Conservation (phyloP, 1,139 yeast genomes). For the Lodderomyces beijingensis region DNA sequence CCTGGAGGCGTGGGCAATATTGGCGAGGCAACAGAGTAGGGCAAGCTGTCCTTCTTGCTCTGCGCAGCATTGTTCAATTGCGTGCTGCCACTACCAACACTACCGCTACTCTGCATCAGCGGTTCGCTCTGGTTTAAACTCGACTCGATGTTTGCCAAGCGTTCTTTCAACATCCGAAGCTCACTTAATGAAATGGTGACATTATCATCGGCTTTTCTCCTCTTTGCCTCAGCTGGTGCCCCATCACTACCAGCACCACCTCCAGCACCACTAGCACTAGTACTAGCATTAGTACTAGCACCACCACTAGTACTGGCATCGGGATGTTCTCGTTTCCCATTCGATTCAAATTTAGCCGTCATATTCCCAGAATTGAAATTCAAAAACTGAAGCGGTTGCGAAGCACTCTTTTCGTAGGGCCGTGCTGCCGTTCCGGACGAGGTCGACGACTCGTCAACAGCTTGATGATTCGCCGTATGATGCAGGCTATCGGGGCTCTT, state of each 20-base stretch:
- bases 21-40: background rate
- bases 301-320: background rate
- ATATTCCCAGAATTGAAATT: conserved; percentile 2
- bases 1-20: background rate
- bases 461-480: too few species aligned
- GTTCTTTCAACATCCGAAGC: conserved; percentile 21
- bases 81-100: too few species aligned
- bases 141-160: conserved; percentile 22
- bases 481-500: conserved; percentile 2
- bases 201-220: conserved; percentile 8
- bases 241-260: background rate
- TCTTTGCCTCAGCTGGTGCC: background rate
- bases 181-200: conserved; percentile 18
- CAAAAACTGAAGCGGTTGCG: conserved; percentile 19
- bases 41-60: background rate
- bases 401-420: conserved; percentile 26
- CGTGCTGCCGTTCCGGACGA: too few species aligned
- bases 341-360: background rate
- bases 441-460: too few species aligned
- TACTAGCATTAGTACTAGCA: background rate
- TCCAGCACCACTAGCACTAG: background rate
- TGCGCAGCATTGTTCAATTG: background rate
- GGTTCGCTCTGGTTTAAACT: conserved; percentile 1
- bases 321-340: conserved; percentile 1
- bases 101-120: too few species aligned